Percentiles rank a stretch among this genome's conserved stretches.
phyloP scores from a whole-genome alignment of 2,329 filamentous ascomycete genomes.

The Colletotrichum simmondsii region DNA sequence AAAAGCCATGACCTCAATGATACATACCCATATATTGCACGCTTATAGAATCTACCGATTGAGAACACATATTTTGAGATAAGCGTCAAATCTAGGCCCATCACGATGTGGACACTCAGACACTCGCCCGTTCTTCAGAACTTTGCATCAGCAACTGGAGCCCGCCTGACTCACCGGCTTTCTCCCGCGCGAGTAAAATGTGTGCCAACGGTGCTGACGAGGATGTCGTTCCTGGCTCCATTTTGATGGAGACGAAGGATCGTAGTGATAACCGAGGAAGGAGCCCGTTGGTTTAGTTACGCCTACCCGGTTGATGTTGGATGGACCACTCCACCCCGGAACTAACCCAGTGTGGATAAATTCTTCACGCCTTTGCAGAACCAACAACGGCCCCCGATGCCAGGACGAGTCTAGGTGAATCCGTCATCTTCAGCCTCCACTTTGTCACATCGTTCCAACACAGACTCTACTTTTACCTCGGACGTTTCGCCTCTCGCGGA shows the following conservation, averaged over 20 bases:
- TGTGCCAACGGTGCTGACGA: background rate
- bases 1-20: no score
- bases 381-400: background rate
- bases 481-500: background rate
- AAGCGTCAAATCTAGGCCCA: background rate
- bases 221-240: background rate
- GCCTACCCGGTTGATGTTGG: background rate
- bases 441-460: background rate
- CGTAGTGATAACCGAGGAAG: background rate
- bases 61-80: no score
- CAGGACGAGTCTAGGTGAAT: background rate
- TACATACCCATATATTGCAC: no score
- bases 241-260: background rate
- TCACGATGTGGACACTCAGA: no score
- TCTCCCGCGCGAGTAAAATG: background rate
- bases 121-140: background rate
- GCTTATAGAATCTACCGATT: no score
- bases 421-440: background rate
- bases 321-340: background rate
- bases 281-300: background rate
- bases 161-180: background rate
- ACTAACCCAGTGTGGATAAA: background rate
- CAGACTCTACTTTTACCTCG: background rate
- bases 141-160: background rate
- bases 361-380: background rate